phyloP scores from a whole-genome alignment of 2,329 filamentous ascomycete species.

The Aureobasidium musti region DNA sequence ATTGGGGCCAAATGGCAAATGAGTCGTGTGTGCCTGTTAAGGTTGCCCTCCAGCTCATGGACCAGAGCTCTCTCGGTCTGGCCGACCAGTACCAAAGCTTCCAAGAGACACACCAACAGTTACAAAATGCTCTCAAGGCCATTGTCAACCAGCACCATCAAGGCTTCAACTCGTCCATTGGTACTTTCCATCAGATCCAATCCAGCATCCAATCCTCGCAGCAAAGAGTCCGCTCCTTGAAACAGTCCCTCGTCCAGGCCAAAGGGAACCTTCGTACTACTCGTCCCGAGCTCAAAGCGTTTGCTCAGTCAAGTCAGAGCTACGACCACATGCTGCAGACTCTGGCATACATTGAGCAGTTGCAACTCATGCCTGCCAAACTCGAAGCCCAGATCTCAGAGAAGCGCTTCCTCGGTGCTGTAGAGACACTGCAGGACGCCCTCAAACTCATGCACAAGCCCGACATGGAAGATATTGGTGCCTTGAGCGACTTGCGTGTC shows the following conservation, averaged over 20 bases:
- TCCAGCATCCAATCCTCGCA: constrained; percentile 88
- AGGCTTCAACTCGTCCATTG: constrained; percentile 98
- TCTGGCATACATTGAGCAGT: constrained; percentile 70
- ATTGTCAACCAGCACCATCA: constrained; percentile 99
- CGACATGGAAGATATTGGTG: constrained; percentile 88
- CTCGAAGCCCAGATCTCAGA: constrained; percentile 93
- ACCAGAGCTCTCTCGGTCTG: constrained; percentile 87
- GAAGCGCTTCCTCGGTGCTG: constrained; percentile 89
- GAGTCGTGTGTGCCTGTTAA: constrained; percentile 90
- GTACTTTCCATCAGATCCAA: constrained; percentile 98
- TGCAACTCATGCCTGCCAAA: constrained; percentile 86
- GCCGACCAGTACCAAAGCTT: constrained; percentile 88
- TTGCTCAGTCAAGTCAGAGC: constrained; percentile 82
- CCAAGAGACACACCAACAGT: constrained; percentile 75
- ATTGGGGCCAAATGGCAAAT: constrained; percentile 91
- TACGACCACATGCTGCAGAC: constrained; percentile 89
- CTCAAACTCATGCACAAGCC: constrained; percentile 80
- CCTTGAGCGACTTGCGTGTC: constrained; percentile 77
- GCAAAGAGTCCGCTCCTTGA: constrained; percentile 76
- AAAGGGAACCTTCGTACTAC: constrained; percentile 80
- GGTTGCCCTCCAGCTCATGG: constrained; percentile 90
- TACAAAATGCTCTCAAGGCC: constrained; percentile 89
- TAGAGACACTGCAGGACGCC: constrained; percentile 87
- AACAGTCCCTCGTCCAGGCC: constrained; percentile 77
- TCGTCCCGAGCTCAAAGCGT: constrained; percentile 86